A percentile compares a stretch with the other conserved stretches of the same genome.
These are phyloP conservation scores for Amylostereum chailletii DNA, from an alignment of 1,284 basidiomycete genomes.

Conservation along the genomic window DNA sequence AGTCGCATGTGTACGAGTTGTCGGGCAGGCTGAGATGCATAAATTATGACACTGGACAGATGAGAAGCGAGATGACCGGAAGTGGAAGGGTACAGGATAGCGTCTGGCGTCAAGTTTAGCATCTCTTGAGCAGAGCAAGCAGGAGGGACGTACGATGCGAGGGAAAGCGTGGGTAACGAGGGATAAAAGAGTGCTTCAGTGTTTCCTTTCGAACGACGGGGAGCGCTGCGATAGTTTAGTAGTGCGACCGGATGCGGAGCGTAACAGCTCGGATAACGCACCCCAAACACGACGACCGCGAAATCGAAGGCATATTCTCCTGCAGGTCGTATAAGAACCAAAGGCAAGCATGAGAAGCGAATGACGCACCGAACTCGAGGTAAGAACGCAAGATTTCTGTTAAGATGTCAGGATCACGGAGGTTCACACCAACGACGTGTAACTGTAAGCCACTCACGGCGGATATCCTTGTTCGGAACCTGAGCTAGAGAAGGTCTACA, in stretches of 20 bases:
- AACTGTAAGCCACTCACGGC: conserved; percentile 44
- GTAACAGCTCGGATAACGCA: conserved; percentile 26
- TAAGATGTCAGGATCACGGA: no score
- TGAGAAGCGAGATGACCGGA: background rate
- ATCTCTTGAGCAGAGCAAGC: background rate
- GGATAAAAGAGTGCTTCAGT: conserved; percentile 12
- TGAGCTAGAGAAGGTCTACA: conserved; percentile 56
- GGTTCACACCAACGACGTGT: no score
- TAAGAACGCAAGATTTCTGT: conserved; percentile 65
- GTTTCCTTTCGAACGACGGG: conserved; percentile 57
- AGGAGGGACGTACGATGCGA: background rate
- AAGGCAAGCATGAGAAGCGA: background rate
- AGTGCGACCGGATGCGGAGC: background rate
- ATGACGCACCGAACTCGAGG: conserved; percentile 61
- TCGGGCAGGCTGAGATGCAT: no score
- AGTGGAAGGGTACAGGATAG: background rate
- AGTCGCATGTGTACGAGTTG: background rate
- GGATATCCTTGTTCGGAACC: conserved; percentile 76
- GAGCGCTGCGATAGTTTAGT: conserved; percentile 46
- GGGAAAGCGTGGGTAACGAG: background rate
- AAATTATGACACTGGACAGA: background rate
- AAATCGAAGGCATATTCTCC: conserved; percentile 81
- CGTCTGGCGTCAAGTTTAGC: background rate
- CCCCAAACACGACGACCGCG: conserved; percentile 71
- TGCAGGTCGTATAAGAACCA: conserved; percentile 16